Evolutionary conservation across 352 stramenopile genomes (phyloP).

Genomic region (Globisporangium heterothallicum): DNA sequence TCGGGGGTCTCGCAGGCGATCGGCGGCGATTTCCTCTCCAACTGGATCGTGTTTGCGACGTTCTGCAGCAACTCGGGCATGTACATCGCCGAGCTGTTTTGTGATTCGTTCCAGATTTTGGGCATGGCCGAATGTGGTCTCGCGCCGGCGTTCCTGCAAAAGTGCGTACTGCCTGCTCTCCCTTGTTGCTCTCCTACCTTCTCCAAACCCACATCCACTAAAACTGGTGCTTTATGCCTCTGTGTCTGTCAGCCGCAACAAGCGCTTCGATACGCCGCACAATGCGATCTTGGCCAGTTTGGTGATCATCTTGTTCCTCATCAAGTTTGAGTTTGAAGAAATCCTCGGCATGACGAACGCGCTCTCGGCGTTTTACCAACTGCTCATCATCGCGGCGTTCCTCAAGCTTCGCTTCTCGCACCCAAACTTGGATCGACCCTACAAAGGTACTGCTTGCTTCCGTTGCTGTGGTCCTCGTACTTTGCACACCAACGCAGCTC

Average conservation of each 20-base stretch:
- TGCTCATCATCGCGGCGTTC: constrained; percentile 88
- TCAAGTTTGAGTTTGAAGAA: constrained; percentile 62
- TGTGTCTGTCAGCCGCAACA: constrained; percentile 44
- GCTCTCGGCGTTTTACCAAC: constrained; percentile 78
- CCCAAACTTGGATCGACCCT: constrained; percentile 29
- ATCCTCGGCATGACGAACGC: constrained; percentile 88
- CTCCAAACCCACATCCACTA: too few species aligned
- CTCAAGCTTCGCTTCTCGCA: constrained; percentile 77
- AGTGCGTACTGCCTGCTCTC: constrained; percentile 62
- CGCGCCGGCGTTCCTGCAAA: constrained; percentile 75
- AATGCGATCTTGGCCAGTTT: constrained; percentile 36
- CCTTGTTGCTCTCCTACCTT: too few species aligned
- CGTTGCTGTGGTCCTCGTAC: too few species aligned
- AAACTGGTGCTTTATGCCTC: too few species aligned
- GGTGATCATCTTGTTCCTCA: constrained; percentile 46
- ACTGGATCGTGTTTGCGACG: constrained; percentile 85
- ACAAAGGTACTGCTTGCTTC: constrained; percentile 36
- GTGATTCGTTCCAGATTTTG: constrained; percentile 86
- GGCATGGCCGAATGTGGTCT: constrained; percentile 82
- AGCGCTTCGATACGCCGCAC: constrained; percentile 49
- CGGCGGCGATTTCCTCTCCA: constrained; percentile 79
- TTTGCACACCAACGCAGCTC: not conserved
- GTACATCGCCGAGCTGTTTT: constrained; percentile 92
- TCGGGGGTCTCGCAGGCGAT: constrained; percentile 78
- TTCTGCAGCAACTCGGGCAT: constrained; percentile 88